Evolutionary conservation across 139 green algal species (phyloP).

Genomic region (Astrephomene gubernaculifera): DNA sequence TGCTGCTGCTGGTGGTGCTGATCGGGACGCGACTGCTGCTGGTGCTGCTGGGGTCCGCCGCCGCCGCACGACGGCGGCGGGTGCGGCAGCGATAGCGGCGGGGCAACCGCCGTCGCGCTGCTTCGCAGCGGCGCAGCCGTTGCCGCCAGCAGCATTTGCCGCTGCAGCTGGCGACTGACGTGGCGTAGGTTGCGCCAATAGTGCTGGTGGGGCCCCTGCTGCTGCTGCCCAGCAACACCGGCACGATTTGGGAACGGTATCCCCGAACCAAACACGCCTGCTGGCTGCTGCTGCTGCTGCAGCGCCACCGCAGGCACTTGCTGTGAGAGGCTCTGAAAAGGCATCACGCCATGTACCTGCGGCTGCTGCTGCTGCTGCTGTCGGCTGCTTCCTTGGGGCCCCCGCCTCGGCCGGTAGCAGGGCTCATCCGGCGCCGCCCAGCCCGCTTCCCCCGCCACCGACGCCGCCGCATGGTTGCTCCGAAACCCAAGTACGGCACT

Average conservation of each 20-base stretch:
- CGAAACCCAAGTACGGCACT: constrained; percentile 30
- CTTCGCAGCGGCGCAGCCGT: not conserved
- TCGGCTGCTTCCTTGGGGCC: not conserved
- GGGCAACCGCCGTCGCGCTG: not conserved
- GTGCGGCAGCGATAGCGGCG: not conserved
- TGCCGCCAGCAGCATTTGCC: constrained; percentile 28
- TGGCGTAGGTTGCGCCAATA: constrained; percentile 40
- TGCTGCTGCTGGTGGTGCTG: no score
- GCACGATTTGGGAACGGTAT: no score
- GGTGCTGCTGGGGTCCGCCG: not conserved
- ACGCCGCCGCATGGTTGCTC: constrained; percentile 25
- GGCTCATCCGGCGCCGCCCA: constrained; percentile 18
- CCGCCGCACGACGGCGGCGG: not conserved
- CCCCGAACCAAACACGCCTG: no score
- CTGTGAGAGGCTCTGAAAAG: no score
- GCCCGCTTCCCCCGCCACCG: not conserved
- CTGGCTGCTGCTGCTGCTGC: not conserved
- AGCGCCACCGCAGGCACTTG: not conserved
- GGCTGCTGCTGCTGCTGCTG: not conserved
- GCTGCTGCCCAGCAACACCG: no score
- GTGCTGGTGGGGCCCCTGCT: not conserved
- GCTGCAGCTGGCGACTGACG: constrained; percentile 33
- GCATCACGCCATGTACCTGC: not conserved
- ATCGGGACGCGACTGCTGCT: not conserved
- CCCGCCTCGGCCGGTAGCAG: not conserved